Conservation (phyloP, 2,329 filamentous ascomycete genomes). For the Microcyclospora pomicola region DNA sequence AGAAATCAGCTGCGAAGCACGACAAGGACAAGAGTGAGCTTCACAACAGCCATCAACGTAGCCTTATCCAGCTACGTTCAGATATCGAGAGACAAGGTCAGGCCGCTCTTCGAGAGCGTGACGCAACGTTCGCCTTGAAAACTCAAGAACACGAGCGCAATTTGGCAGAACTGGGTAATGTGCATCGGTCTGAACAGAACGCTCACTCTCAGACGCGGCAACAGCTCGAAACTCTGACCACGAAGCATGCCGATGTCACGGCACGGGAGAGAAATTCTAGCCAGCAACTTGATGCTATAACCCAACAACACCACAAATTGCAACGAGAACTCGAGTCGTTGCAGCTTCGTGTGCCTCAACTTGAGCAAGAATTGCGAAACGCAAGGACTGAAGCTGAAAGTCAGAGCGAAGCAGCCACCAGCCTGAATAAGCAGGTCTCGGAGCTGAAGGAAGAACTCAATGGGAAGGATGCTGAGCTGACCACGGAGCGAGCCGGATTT, state of each 20-base stretch:
- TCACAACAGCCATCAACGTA: conserved; percentile 23
- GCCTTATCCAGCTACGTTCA: conserved; percentile 12
- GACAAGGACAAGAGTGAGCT: conserved; percentile 19
- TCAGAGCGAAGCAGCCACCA: conserved; percentile 23
- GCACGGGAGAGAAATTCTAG: conserved; percentile 12
- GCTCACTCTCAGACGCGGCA: conserved; percentile 16
- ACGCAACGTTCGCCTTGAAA: conserved; percentile 13
- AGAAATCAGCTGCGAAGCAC: conserved; percentile 36
- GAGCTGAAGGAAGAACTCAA: conserved; percentile 18
- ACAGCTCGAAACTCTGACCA: conserved; percentile 21
- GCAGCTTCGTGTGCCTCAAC: conserved; percentile 6
- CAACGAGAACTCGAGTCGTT: conserved; percentile 6
- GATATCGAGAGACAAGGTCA: conserved; percentile 18
- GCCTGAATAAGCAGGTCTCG: conserved; percentile 10
- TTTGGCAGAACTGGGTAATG: conserved; percentile 19
- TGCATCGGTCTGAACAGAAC: conserved; percentile 15
- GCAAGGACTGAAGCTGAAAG: conserved; percentile 25
- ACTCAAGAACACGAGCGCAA: conserved; percentile 16
- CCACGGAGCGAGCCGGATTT: conserved; percentile 17
- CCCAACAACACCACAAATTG: conserved; percentile 8
- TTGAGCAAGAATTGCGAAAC: conserved; percentile 11
- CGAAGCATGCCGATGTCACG: conserved; percentile 14
- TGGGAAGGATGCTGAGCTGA: conserved; percentile 18
- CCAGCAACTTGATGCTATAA: conserved; percentile 13
- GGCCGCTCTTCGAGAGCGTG: conserved; percentile 13